Percentiles rank a stretch among this genome's conserved stretches.
phyloP scores from a whole-genome alignment of 331 rosid species.

The Arachis monticola region DNA sequence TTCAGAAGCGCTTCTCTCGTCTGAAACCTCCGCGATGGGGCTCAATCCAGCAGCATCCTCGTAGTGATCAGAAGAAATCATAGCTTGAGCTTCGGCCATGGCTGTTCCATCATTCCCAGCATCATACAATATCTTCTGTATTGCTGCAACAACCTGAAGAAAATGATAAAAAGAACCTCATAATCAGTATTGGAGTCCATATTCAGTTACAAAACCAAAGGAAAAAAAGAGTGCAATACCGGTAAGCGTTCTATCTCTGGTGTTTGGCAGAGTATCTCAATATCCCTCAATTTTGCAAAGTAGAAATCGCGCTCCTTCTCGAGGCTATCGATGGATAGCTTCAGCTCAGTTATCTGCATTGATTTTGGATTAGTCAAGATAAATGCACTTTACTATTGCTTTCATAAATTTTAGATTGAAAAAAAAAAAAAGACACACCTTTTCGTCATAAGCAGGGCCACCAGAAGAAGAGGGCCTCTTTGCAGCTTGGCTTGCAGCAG shows the following conservation, averaged over 20 bases:
- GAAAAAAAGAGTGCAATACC: constrained; percentile 40
- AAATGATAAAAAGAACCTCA: constrained; percentile 7
- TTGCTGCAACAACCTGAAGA: constrained; percentile 75
- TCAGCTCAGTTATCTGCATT: constrained; percentile 89
- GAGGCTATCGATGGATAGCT: constrained; percentile 88
- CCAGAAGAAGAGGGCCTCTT: constrained; percentile 63
- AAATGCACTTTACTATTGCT: not conserved
- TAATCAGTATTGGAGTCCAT: not conserved
- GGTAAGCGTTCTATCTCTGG: constrained; percentile 67
- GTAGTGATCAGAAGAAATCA: constrained; percentile 52
- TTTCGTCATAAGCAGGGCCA: constrained; percentile 70
- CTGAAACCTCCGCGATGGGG: constrained; percentile 79
- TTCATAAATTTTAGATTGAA: no score
- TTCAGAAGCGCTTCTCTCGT: constrained; percentile 70
- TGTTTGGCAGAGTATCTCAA: constrained; percentile 85
- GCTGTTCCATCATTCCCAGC: constrained; percentile 74
- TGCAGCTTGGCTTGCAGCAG: constrained; percentile 50
- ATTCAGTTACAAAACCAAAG: no score
- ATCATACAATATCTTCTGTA: constrained; percentile 88
- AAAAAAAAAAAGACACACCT: constrained; percentile 46
- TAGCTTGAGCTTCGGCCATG: constrained; percentile 86
- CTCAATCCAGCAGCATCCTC: constrained; percentile 62
- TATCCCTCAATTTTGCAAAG: constrained; percentile 84
- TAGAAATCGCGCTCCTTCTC: constrained; percentile 97
- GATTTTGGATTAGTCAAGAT: not conserved